phyloP scores from a whole-genome alignment of 768 basidiomycete genomes.

The Albatrellus ellisii region DNA sequence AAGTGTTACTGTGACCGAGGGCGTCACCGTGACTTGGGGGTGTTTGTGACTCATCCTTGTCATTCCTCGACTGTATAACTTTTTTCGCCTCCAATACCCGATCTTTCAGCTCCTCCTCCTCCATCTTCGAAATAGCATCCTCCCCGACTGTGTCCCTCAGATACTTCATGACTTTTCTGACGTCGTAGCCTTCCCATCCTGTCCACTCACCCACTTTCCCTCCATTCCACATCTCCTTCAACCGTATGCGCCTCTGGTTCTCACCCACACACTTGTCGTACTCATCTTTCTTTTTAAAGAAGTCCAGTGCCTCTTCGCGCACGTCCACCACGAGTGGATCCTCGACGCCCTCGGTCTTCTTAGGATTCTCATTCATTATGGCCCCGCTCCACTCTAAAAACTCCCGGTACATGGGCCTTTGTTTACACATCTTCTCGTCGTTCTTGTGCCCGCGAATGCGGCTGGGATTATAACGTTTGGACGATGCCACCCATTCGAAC shows the following conservation, averaged over 20 bases:
- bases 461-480: conserved; percentile 37
- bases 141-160: conserved; percentile 35
- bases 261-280: conserved; percentile 26
- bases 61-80: not conserved
- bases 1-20: too few relatives aligned
- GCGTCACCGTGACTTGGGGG: too few relatives aligned
- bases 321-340: conserved; percentile 2
- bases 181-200: conserved; percentile 29
- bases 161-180: conserved; percentile 39
- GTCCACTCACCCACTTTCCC: conserved; percentile 42
- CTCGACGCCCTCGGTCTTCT: not conserved
- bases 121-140: conserved; percentile 21
- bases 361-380: not conserved
- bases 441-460: conserved; percentile 18
- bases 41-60: too few relatives aligned
- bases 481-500: conserved; percentile 45
- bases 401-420: conserved; percentile 43
- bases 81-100: conserved; percentile 8
- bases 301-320: conserved; percentile 32
- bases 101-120: conserved; percentile 10
- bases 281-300: conserved; percentile 38
- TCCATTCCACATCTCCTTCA: conserved; percentile 38
- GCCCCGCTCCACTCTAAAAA: conserved; percentile 30
- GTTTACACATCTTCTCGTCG: conserved; percentile 27
- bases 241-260: conserved; percentile 16